These are phyloP conservation scores for Scheffersomyces segobiensis DNA, from an alignment of 1,139 yeast species.

Conservation along the genomic window DNA sequence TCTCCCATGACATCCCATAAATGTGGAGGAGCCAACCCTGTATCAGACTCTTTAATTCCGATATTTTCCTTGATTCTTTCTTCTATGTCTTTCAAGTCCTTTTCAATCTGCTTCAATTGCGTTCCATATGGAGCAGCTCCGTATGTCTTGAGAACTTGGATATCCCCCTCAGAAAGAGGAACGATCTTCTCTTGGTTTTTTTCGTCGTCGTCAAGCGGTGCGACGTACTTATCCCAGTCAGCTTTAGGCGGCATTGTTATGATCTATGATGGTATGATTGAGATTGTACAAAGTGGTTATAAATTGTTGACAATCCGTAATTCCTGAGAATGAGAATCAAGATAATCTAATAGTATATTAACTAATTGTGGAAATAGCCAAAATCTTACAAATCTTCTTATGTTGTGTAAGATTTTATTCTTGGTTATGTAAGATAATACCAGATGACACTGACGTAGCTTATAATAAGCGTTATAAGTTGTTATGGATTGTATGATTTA, in stretches of 20 bases:
- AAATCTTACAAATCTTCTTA: neutral
- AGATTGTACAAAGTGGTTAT: neutral
- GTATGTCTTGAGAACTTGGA: constrained; percentile 92
- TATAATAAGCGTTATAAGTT: no score
- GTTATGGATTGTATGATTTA: neutral
- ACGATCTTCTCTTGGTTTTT: constrained; percentile 68
- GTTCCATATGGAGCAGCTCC: constrained; percentile 96
- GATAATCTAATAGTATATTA: neutral
- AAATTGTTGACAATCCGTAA: neutral
- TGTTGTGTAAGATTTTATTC: neutral
- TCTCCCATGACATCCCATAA: constrained; percentile 98
- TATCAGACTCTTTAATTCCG: constrained; percentile 92
- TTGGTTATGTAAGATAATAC: no score
- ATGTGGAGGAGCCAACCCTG: constrained; percentile 94
- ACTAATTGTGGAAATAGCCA: neutral
- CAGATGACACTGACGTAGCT: neutral
- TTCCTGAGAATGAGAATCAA: neutral
- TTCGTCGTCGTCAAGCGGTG: constrained; percentile 74
- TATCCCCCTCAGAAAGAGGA: constrained; percentile 94
- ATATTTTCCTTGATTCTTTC: constrained; percentile 88
- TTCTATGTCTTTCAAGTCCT: constrained; percentile 81
- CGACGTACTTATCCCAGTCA: constrained; percentile 96
- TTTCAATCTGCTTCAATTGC: constrained; percentile 76
- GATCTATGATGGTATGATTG: constrained; percentile 1
- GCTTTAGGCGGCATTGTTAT: constrained; percentile 73